Conservation (phyloP, 1,139 yeast genomes). For the Suhomyces taliae region DNA sequence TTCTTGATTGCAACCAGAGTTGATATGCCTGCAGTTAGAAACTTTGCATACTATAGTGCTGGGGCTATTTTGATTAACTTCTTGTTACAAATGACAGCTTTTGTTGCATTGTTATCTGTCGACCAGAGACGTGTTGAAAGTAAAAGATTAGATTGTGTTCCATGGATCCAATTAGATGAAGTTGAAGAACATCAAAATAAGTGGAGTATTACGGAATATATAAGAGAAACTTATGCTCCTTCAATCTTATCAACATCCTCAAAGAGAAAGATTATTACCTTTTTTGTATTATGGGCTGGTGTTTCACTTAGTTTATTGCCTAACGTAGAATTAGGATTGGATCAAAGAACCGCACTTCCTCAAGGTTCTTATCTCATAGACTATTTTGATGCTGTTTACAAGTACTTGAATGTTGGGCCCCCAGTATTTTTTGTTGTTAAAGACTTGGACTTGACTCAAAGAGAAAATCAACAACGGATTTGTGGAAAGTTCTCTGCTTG, state of each 20-base stretch:
- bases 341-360: conserved; percentile 88
- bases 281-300: conserved; percentile 65
- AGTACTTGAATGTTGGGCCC: conserved; percentile 82
- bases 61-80: conserved; percentile 82
- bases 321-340: conserved; percentile 70
- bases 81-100: conserved; percentile 75
- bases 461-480: conserved; percentile 64
- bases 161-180: conserved; percentile 36
- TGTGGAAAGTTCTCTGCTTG: conserved; percentile 92
- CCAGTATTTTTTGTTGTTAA: conserved; percentile 84
- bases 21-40: conserved; percentile 92
- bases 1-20: conserved; percentile 79
- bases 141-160: conserved; percentile 58
- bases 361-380: conserved; percentile 73
- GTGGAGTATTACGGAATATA: conserved; percentile 27
- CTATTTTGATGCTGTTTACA: conserved; percentile 75
- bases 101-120: conserved; percentile 67
- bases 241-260: conserved; percentile 49
- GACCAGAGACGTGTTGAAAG: conserved; percentile 66
- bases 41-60: conserved; percentile 89
- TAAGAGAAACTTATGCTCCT: conserved; percentile 50
- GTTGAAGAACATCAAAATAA: conserved; percentile 19
- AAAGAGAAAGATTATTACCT: conserved; percentile 48
- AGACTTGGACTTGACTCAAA: conserved; percentile 59
- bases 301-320: conserved; percentile 71